Base-by-base conservation (phyloP, 169 alveolate genomes). In the Eimeria maxima region DNA sequence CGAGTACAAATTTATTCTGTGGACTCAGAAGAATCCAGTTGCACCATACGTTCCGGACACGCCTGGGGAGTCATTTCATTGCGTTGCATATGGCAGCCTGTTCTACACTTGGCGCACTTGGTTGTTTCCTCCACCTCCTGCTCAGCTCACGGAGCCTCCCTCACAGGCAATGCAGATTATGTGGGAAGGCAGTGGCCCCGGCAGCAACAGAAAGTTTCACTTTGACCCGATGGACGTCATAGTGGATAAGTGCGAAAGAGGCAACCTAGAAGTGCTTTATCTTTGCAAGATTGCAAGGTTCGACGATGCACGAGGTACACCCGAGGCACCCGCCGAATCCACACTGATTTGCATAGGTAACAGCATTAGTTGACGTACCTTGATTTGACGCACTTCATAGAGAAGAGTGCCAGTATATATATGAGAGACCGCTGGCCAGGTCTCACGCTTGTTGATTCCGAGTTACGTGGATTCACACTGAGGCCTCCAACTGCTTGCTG, bases 111-210 rank as follows among this genome's bases (percentile, higher is more conserved):
- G 96, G 96, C 84, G 96, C n/a, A 53, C 90, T 38, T 93, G 96
- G 96, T 84, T 93, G 76, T 93, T 93, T 55, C 96, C 96, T 18
- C 96, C 96, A 7, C 73, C 81, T 24, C 96, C 96, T 22, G 91
- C 96, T 27, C 78, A 88, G 42, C 50, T 47, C 63, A 42, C 96
- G 10, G 65, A 74, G 74, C 94, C 96, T 4, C 96, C 96, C 7
- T 42, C 63, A 53, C 47, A 76, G n/a, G 44, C 71, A 50, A 65
- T 63, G 42, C 60, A n/a, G 6, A 69, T 93, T 65, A 69, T 93
- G 20, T 93, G 96, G 96, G 96, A 93, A 53, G 96, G 96, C 16
- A 47, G 38, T 33, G 96, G 96, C 16, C 94, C 96, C 11, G 27
- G 33, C 69, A 80, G 65, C 80, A 93, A 93, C 87, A 80, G 96